Base-by-base conservation (phyloP, 805 yeast species). In the Lipomyces spencermartinsiae region DNA sequence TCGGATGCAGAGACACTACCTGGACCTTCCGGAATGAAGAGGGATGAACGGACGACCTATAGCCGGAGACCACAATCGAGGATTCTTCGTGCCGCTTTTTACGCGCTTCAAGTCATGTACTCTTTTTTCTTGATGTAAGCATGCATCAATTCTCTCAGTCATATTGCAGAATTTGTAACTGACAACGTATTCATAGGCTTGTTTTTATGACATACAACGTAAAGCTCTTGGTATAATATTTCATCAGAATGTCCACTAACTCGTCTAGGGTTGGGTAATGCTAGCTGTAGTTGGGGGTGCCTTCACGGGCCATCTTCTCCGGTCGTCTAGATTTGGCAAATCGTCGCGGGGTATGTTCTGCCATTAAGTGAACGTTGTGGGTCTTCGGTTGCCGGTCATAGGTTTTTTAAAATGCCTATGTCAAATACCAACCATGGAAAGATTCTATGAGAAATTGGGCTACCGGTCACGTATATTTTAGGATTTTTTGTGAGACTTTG, bases 171-270 rank as follows among this genome's bases (percentile, higher is more conserved):
- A 19, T 25, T 25, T 16, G 49, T 43, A 16, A 19, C 49, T 43
- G 49, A 43, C 49, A 43, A 9, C 6, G 33, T 29, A 7, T 22
- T n/a, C 73, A 25, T 29, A 91, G 91, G 97, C 83, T 91, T 72
- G 85, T 92, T 0, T 91, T 91, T 73, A 91, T 91, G 97, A 90
- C 94, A 5, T 91, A 89, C 77, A 91, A 91, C 76, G 82, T 75
- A 62, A 51, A 25, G 77, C 56, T 25, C n/a, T 8, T 31, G 57
- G 22, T 57, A 22, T 14, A 53, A n/a, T 22, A 22, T n/a, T 19
- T 9, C 49, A 43, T n/a, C 22, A n/a, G 49, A 19, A n/a, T 4
- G 22, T 37, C 14, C 14, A 37, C 31, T 22, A 34, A 16, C 22
- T 34, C 37, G 16, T 19, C 12, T 33, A 75, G 78, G 91, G 94